These are phyloP conservation scores for Penicillium sp. DNA, from an alignment of 2,329 filamentous ascomycete genomes.

Conservation along the genomic window DNA sequence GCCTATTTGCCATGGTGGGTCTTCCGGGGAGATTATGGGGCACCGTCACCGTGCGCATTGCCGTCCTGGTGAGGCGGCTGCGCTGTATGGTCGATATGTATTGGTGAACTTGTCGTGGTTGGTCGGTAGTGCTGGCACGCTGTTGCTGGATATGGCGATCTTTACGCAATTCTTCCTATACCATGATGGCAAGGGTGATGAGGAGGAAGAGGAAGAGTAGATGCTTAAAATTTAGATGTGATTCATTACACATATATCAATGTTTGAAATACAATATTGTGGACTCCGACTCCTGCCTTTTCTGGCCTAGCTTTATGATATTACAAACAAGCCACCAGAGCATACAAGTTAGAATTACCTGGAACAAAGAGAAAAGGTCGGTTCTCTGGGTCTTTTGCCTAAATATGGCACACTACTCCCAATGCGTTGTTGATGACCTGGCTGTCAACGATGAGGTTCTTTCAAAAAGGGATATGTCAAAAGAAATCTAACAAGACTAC, in stretches of 20 bases:
- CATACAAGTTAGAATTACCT: too few relatives aligned
- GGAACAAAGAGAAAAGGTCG: background rate
- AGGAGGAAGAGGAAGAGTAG: conserved; percentile 18
- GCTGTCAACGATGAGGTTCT: background rate
- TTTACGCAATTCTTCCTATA: conserved; percentile 94
- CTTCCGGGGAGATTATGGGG: conserved; percentile 23
- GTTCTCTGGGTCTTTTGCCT: background rate
- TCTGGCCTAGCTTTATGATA: background rate
- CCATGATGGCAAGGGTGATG: conserved; percentile 40
- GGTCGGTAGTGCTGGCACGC: conserved; percentile 80
- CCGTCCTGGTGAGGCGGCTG: conserved; percentile 61
- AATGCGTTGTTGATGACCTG: background rate
- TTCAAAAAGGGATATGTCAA: background rate
- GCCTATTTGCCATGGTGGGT: conserved; percentile 58
- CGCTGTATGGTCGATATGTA: conserved; percentile 76
- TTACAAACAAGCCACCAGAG: background rate
- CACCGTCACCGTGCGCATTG: conserved; percentile 49
- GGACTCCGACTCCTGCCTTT: background rate
- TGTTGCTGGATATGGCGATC: conserved; percentile 80
- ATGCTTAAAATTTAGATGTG: background rate
- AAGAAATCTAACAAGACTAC: too few relatives aligned
- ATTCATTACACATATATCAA: background rate
- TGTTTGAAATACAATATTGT: background rate
- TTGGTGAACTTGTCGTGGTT: conserved; percentile 90
- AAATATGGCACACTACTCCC: background rate